phyloP scores from a whole-genome alignment of 352 stramenopile genomes.

The Pythium graminicola region DNA sequence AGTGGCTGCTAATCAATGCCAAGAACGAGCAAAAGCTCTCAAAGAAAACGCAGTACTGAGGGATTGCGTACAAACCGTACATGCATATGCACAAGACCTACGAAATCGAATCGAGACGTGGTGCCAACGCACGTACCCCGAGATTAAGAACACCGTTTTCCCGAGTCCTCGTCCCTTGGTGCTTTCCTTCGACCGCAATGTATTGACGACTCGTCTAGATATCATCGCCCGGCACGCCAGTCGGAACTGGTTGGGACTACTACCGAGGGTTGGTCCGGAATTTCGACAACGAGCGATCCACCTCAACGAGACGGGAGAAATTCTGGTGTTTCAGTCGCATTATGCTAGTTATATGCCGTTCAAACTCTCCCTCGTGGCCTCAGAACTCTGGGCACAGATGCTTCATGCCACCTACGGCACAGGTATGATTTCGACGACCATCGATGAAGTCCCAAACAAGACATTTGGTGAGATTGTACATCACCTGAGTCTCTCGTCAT shows the following conservation, averaged over 20 bases:
- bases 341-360: slow-evolving; percentile 5
- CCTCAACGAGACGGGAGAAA: neutral
- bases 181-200: neutral
- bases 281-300: neutral
- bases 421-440: neutral
- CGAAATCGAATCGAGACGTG: neutral
- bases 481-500: neutral
- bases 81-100: neutral
- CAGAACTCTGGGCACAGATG: neutral
- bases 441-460: neutral
- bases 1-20: neutral
- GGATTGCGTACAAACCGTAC: neutral
- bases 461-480: neutral
- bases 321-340: neutral
- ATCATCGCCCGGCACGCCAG: neutral
- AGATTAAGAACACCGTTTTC: no score
- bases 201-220: neutral
- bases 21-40: neutral
- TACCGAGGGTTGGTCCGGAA: neutral
- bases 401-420: neutral
- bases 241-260: neutral
- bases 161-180: neutral
- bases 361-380: slow-evolving; percentile 2
- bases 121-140: neutral
- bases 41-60: neutral